These are phyloP conservation scores for Chenopodium quinoa DNA, from an alignment of 148 eudicot genomes.

Conservation along the genomic window DNA sequence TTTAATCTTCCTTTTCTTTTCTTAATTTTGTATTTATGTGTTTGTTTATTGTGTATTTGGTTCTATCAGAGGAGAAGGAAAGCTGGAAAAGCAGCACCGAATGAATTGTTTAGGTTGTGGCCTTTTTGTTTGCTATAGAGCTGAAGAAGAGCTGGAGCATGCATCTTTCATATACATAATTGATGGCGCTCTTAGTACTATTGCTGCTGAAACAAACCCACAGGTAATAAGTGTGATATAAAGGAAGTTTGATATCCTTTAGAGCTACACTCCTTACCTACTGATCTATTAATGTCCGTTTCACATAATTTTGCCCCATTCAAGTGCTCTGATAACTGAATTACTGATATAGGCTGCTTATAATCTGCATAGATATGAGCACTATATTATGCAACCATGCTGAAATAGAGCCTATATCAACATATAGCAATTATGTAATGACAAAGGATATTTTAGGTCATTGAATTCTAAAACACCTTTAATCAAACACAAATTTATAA, in stretches of 20 bases:
- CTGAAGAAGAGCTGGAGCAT: conserved; percentile 83
- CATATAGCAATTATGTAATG: not conserved
- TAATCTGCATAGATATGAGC: not conserved
- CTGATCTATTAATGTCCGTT: not conserved
- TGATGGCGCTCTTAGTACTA: conserved; percentile 89
- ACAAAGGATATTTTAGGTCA: too few species aligned
- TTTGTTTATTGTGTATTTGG: not conserved
- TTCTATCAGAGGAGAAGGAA: conserved; percentile 84
- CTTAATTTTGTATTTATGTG: too few species aligned
- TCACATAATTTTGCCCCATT: not conserved
- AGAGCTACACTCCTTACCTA: not conserved
- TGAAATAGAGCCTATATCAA: conserved; percentile 4
- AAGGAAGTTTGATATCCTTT: not conserved
- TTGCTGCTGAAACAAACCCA: conserved; percentile 98
- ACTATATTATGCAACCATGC: conserved; percentile 2
- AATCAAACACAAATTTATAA: too few species aligned
- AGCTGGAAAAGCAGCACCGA: conserved; percentile 84
- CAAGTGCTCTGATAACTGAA: not conserved
- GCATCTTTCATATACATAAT: conserved; percentile 69
- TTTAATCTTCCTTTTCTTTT: not conserved
- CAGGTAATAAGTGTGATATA: conserved; percentile 45
- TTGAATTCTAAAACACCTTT: too few species aligned
- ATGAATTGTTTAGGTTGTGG: conserved; percentile 93
- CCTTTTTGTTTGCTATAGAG: conserved; percentile 91
- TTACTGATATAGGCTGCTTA: not conserved